These are phyloP conservation scores for Diaporthe sp. DNA, from an alignment of 2,329 filamentous ascomycete genomes.

Conservation along the genomic window DNA sequence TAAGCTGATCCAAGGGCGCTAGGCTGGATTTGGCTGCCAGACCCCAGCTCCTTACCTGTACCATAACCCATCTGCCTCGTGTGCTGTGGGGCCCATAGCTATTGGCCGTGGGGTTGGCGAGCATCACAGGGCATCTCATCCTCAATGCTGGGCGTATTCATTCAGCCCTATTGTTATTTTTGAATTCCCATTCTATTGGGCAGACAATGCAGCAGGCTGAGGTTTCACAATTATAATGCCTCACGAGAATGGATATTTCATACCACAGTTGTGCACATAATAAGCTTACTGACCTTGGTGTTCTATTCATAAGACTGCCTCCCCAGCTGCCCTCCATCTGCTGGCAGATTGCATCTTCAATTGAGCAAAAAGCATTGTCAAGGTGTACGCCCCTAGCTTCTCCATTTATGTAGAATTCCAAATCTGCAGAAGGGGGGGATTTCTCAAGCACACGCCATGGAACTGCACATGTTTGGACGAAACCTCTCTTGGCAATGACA, in stretches of 20 bases:
- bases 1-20: conserved; percentile 25
- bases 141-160: neutral
- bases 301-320: neutral
- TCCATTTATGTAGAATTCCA: neutral
- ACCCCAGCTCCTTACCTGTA: neutral
- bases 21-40: neutral
- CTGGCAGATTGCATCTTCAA: neutral
- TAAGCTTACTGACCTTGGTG: neutral
- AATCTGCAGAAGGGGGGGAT: neutral
- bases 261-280: neutral
- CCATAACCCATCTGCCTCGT: neutral
- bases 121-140: neutral
- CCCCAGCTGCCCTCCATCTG: neutral
- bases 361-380: neutral
- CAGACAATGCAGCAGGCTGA: neutral
- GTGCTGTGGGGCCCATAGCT: conserved; percentile 16
- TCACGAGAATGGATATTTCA: too few species aligned
- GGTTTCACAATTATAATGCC: neutral
- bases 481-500: neutral
- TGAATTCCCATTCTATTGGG: neutral
- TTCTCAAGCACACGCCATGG: neutral
- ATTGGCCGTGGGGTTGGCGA: conserved; percentile 2
- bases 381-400: neutral
- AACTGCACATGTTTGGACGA: neutral
- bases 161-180: neutral